Conservation (phyloP, 768 basidiomycete genomes). For the Podaxis carcinomalis region DNA sequence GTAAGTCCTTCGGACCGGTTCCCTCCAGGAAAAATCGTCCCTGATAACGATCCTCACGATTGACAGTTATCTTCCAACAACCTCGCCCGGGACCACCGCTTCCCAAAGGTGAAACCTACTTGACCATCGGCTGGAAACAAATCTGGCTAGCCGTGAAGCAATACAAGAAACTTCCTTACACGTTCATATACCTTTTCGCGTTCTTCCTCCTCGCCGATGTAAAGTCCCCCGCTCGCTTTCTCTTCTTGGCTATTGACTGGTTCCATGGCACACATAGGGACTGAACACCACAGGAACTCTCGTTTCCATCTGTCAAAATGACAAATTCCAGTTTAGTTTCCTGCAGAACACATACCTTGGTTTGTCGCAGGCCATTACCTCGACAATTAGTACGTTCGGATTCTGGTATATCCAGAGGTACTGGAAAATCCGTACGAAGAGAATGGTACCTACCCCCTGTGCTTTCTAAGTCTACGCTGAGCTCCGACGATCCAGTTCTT, state of each 20-base stretch:
- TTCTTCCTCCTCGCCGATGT: constrained; percentile 82
- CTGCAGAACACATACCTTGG: constrained; percentile 78
- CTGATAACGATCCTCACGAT: neutral
- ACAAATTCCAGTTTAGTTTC: constrained; percentile 79
- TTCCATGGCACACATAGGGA: constrained; percentile 40
- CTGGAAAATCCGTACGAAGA: constrained; percentile 78
- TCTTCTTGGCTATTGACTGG: neutral
- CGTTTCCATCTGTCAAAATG: constrained; percentile 73
- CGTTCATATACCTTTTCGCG: constrained; percentile 73
- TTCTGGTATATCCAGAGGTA: constrained; percentile 84
- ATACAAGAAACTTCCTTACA: constrained; percentile 75
- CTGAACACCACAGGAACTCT: constrained; percentile 78
- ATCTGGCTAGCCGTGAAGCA: constrained; percentile 76
- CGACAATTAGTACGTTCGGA: constrained; percentile 64
- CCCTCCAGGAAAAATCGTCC: too few species aligned
- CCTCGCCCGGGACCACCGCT: constrained; percentile 79
- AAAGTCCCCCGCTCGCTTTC: constrained; percentile 18
- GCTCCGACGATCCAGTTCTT: constrained; percentile 47
- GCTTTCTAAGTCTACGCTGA: neutral
- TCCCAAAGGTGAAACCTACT: constrained; percentile 70
- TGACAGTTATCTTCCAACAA: constrained; percentile 74
- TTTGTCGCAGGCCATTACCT: constrained; percentile 70
- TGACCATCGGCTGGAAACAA: constrained; percentile 88
- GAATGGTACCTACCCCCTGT: constrained; percentile 46
- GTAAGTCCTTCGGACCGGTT: constrained; percentile 36